Conservation (phyloP, 2,329 filamentous ascomycete species). For the Ilyonectria sp. region DNA sequence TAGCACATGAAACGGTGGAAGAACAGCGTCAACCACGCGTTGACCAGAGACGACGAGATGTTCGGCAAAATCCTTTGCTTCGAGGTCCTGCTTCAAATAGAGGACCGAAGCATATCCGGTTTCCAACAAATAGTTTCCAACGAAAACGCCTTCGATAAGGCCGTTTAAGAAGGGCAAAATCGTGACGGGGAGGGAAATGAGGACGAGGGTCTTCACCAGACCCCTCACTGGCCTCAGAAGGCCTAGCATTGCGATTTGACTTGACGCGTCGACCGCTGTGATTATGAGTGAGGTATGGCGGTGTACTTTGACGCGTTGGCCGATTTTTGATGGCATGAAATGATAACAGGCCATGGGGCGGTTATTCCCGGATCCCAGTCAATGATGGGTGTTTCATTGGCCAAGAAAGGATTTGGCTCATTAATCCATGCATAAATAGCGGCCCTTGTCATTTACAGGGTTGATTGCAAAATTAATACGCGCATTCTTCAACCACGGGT, state of each 20-base stretch:
- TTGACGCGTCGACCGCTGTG: too few species aligned
- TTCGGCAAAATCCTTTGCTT: background rate
- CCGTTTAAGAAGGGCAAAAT: slow-evolving; percentile 22
- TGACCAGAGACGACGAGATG: background rate
- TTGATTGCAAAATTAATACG: too few species aligned
- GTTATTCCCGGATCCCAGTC: background rate
- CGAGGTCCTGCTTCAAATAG: background rate
- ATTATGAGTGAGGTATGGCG: background rate
- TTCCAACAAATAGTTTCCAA: background rate
- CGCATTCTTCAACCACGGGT: too few species aligned
- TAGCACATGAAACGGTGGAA: slow-evolving; percentile 21
- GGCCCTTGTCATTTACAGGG: background rate
- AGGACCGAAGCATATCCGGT: background rate
- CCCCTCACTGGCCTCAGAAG: slow-evolving; percentile 9
- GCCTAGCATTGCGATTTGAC: background rate
- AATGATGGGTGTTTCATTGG: background rate
- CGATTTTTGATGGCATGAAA: background rate
- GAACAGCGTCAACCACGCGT: background rate
- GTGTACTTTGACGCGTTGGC: background rate
- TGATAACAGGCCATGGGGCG: background rate
- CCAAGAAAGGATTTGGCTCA: background rate
- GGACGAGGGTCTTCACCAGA: slow-evolving; percentile 11
- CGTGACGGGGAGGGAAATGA: slow-evolving; percentile 24
- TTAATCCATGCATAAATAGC: background rate
- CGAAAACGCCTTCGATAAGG: slow-evolving; percentile 20